Evolutionary conservation across 2,329 filamentous ascomycete genomes (phyloP).

Genomic region (Arthrobotrys sinensis): DNA sequence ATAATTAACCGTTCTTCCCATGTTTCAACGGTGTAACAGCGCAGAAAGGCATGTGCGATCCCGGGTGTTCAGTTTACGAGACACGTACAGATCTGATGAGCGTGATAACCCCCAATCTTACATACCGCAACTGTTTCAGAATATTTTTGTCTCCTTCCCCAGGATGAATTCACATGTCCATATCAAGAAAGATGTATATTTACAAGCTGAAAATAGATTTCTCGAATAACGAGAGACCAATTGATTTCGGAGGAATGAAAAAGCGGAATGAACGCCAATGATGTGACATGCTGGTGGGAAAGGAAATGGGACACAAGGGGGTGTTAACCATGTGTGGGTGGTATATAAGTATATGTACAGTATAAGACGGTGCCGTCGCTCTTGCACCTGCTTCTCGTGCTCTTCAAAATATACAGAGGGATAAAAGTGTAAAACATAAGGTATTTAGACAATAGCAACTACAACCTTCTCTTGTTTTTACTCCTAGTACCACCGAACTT

Average conservation of each 20-base stretch:
- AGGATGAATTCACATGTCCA: background rate
- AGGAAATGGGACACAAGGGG: conserved; percentile 7
- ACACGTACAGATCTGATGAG: conserved; percentile 2
- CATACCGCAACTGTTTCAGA: conserved; percentile 9
- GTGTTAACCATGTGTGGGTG: conserved; percentile 19
- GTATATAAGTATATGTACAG: conserved; percentile 43
- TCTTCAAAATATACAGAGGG: conserved; percentile 2
- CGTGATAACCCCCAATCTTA: background rate
- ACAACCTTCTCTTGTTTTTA: conserved; percentile 83
- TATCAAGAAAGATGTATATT: conserved; percentile 6
- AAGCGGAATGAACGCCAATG: conserved; percentile 26
- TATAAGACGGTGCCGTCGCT: conserved; percentile 43
- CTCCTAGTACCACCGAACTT: conserved; percentile 97
- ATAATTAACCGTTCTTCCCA: conserved; percentile 23
- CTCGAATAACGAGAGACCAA: background rate
- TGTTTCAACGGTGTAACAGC: conserved; percentile 23
- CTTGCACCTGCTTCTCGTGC: background rate
- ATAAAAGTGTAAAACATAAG: background rate
- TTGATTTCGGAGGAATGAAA: background rate
- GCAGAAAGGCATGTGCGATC: conserved; percentile 1
- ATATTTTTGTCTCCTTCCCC: background rate
- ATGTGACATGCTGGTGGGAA: conserved; percentile 11
- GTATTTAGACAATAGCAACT: background rate
- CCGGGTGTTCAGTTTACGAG: conserved; percentile 7
- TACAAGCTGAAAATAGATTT: background rate